Percentiles rank a stretch among this genome's conserved stretches.
phyloP scores from a whole-genome alignment of 208 protist genomes.

The Lotmaria passim region DNA sequence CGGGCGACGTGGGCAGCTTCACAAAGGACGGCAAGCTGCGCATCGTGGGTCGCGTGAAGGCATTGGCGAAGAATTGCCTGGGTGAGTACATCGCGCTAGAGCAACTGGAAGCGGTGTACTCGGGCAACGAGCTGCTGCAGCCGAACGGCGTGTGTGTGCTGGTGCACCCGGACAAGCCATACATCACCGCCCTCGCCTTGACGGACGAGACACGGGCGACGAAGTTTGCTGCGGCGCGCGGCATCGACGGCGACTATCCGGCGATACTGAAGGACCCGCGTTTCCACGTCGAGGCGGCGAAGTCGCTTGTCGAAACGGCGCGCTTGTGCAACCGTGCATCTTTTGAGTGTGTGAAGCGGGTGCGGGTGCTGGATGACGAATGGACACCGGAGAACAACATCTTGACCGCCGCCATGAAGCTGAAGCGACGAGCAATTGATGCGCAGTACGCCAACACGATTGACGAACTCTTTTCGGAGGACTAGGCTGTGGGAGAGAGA shows the following conservation, averaged over 20 bases:
- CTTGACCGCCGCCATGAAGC: constrained; percentile 81
- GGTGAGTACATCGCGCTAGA: constrained; percentile 94
- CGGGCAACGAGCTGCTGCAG: constrained; percentile 57
- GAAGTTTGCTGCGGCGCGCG: constrained; percentile 55
- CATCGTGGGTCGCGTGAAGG: constrained; percentile 93
- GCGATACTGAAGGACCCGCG: constrained; percentile 58
- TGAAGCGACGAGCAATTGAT: constrained; percentile 75
- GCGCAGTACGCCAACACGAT: constrained; percentile 70
- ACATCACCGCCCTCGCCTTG: constrained; percentile 67
- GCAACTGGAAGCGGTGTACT: constrained; percentile 78
- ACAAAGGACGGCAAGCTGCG: constrained; percentile 55
- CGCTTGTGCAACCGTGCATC: constrained; percentile 21
- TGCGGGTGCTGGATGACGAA: constrained; percentile 64
- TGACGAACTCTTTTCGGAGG: constrained; percentile 60
- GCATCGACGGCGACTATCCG: constrained; percentile 36
- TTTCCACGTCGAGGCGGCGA: constrained; percentile 58
- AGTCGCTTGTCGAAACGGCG: constrained; percentile 56
- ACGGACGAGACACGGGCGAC: constrained; percentile 52
- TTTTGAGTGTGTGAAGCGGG: constrained; percentile 64
- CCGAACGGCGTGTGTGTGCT: constrained; percentile 80
- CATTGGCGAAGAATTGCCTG: constrained; percentile 91
- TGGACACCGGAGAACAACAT: constrained; percentile 88
- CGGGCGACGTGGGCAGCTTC: constrained; percentile 88
- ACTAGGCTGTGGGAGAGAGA: constrained; percentile 22
- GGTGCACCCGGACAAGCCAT: constrained; percentile 79